Conservation (phyloP, 2,329 filamentous ascomycete genomes). For the Ascochyta clinopodiicola region DNA sequence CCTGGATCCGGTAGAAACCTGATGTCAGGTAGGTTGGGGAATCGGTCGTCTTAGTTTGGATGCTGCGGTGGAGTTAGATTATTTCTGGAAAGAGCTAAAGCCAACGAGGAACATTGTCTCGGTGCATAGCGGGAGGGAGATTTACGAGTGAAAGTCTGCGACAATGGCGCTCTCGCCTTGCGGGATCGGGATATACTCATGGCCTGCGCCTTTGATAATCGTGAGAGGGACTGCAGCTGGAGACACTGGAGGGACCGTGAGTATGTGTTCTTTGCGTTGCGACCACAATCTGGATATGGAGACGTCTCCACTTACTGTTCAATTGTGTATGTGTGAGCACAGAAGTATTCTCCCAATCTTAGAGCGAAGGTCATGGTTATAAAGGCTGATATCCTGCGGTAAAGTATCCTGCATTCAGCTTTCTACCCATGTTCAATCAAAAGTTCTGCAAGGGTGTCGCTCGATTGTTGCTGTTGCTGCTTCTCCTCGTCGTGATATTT, state of each 20-base stretch:
- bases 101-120: neutral
- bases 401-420: neutral
- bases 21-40: constrained; percentile 32
- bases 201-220: constrained; percentile 35
- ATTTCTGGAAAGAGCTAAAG: no score
- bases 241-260: constrained; percentile 20
- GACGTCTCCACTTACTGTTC: neutral
- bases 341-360: neutral
- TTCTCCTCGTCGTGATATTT: constrained; percentile 23
- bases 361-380: neutral
- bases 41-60: constrained; percentile 31
- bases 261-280: neutral
- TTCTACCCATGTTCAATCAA: neutral
- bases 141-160: constrained; percentile 36
- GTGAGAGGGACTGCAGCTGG: constrained; percentile 29
- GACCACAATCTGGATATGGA: neutral
- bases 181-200: constrained; percentile 34
- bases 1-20: constrained; percentile 35
- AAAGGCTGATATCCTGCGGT: neutral
- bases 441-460: constrained; percentile 9
- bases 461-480: neutral
- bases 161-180: constrained; percentile 33
- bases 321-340: neutral
- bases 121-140: neutral
- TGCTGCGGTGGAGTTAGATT: constrained; percentile 5